Base-by-base conservation (phyloP, 2,329 filamentous ascomycete genomes). In the Mycocentrospora acerina region DNA sequence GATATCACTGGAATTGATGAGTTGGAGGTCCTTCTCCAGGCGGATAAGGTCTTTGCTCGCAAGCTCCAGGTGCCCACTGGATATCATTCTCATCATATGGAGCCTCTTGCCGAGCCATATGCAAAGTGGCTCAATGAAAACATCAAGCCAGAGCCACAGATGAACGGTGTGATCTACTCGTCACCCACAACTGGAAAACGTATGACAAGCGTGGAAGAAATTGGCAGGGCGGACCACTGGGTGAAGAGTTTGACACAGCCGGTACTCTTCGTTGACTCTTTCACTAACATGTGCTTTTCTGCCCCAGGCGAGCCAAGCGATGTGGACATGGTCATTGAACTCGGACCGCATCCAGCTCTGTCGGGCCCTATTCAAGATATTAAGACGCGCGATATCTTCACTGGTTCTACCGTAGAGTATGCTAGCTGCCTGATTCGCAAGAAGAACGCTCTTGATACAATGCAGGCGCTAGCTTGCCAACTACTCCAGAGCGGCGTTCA, bases 71-170 rank as follows among this genome's bases (percentile, higher is more conserved):
- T 73, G 1, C 65, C 70, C 15, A 59, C 51, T 5, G 73, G 72
- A 0, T 76, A 75, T 35, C 73, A 75, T 37, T 73, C 69, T 0
- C 60, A 64, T 24, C 69, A 73, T 24, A 71, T 72, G 68, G 13
- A 57, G 5, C 43, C 32, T 1, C 13, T 57, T 1, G 53, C 51
- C 15, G 10, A 39, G 5, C 7, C 32, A 0, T 58, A 58, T 33
- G 32, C 29, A 35, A 12, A 22, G 14, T 29, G 24, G 29, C 16
- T 32, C 39, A 17, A 18, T 11, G 24, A 24, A 35, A 37, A 26
- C 9, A 26, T 28, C 9, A 25, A 4, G 4, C 15, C 29, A 4
- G 35, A 38, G n/a, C 29, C 35, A 18, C 4, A 38, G 8, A 38
- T 32, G 35, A 16, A 9, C 5, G 11, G 32, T 28, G 29, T 32